phyloP scores from a whole-genome alignment of 225 moss, liverwort and hornwort genomes.

The Pseudoscleropodium purum region DNA sequence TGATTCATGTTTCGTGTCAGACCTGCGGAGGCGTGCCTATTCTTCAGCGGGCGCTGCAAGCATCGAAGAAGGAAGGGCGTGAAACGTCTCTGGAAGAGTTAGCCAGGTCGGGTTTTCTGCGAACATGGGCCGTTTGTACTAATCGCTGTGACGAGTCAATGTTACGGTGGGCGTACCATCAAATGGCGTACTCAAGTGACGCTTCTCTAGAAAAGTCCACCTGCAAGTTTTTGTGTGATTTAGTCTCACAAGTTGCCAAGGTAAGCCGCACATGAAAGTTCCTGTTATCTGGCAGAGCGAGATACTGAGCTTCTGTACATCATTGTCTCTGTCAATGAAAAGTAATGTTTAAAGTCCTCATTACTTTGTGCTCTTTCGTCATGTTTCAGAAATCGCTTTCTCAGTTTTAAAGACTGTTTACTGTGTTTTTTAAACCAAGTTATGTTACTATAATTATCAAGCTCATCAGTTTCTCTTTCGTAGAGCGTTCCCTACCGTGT shows the following conservation, averaged over 20 bases:
- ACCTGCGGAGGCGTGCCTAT: neutral
- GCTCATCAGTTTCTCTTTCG: neutral
- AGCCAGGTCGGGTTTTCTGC: constrained; percentile 26
- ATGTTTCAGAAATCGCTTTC: neutral
- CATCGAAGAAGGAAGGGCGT: constrained; percentile 9
- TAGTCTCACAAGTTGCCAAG: constrained; percentile 21
- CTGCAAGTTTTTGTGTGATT: constrained; percentile 39
- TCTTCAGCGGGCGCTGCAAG: constrained; percentile 17
- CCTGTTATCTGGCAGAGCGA: neutral
- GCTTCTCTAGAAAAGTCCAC: constrained; percentile 15
- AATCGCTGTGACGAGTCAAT: constrained; percentile 33
- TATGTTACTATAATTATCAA: neutral
- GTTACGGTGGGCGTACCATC: constrained; percentile 37
- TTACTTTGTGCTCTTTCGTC: neutral
- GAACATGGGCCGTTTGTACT: constrained; percentile 24
- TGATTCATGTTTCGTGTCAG: constrained; percentile 2
- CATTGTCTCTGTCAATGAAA: neutral
- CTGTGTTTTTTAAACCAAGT: neutral
- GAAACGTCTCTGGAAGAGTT: constrained; percentile 18
- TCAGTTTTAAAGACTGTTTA: neutral
- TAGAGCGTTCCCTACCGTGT: neutral
- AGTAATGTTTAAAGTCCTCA: neutral
- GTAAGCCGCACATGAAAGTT: constrained; percentile 3
- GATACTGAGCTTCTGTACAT: neutral
- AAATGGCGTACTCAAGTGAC: constrained; percentile 36